A percentile compares a stretch with the other conserved stretches of the same genome.
Conservation (phyloP, 208 protist species). For the Tetramitus jugosus region DNA sequence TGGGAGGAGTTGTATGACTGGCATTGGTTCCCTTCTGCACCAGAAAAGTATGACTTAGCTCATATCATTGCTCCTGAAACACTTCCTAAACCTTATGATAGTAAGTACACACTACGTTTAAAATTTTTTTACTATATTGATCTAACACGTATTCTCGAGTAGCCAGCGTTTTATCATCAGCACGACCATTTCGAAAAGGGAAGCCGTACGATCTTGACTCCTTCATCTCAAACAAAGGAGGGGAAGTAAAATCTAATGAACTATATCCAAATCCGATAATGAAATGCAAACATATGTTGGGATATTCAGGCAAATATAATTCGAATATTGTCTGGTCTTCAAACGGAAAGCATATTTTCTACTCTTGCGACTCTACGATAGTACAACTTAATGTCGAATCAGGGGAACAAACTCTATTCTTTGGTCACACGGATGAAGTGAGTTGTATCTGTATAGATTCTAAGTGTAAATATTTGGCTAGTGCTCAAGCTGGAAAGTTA, state of each 20-base stretch:
- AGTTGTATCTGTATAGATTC: neutral
- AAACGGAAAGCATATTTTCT: neutral
- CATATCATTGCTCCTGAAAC: conserved; percentile 10
- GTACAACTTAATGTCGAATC: neutral
- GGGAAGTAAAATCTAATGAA: neutral
- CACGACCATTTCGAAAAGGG: no score
- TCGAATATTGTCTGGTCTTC: neutral
- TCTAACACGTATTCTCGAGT: neutral
- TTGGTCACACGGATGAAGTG: neutral
- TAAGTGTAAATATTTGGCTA: neutral
- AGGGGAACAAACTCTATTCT: neutral
- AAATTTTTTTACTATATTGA: neutral
- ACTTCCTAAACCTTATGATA: neutral
- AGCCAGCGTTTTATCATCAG: neutral
- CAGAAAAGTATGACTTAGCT: neutral
- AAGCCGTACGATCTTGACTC: no score
- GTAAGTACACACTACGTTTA: neutral
- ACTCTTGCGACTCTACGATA: neutral
- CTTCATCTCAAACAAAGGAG: neutral
- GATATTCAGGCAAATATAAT: neutral
- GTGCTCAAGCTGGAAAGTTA: neutral
- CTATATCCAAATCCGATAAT: neutral
- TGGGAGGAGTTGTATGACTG: neutral
- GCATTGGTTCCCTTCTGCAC: neutral
- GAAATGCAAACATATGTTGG: neutral